A percentile compares a stretch with the other conserved stretches of the same genome.
Evolutionary conservation across 108 stramenopile genomes (phyloP).

Genomic region (Asterionellopsis glacialis): DNA sequence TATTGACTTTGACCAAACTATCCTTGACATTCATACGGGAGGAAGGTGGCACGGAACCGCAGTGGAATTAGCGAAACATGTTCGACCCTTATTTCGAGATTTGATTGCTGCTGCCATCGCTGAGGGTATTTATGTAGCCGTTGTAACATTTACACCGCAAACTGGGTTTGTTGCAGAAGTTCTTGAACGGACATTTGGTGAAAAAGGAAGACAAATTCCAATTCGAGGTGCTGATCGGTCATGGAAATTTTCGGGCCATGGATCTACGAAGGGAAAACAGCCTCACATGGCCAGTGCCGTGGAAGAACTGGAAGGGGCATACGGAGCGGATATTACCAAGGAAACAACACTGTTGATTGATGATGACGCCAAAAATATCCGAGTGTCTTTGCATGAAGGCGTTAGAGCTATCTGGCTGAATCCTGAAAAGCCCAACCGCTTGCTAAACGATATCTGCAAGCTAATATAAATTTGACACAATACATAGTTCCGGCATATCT

Average conservation of each 20-base stretch:
- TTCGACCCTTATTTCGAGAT: slow-evolving; percentile 83
- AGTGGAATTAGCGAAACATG: slow-evolving; percentile 66
- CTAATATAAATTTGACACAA: slow-evolving; percentile 34
- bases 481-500: no score
- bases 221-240: slow-evolving; percentile 85
- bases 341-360: slow-evolving; percentile 89
- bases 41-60: slow-evolving; percentile 77
- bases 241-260: slow-evolving; percentile 78
- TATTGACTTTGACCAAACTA: slow-evolving; percentile 92
- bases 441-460: slow-evolving; percentile 56
- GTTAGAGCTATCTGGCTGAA: slow-evolving; percentile 83
- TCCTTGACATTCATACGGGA: slow-evolving; percentile 90
- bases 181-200: slow-evolving; percentile 44
- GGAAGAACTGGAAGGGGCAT: slow-evolving; percentile 67
- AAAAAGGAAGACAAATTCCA: slow-evolving; percentile 47
- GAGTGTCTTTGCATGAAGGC: slow-evolving; percentile 63
- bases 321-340: slow-evolving; percentile 47
- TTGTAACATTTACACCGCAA: slow-evolving; percentile 91
- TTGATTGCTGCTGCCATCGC: slow-evolving; percentile 56
- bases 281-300: slow-evolving; percentile 90
- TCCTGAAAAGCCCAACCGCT: slow-evolving; percentile 55
- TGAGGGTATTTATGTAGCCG: slow-evolving; percentile 70
- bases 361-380: slow-evolving; percentile 87
- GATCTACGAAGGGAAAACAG: slow-evolving; percentile 81
- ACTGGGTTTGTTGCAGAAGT: slow-evolving; percentile 64